Percentiles rank a stretch among this genome's conserved stretches.
These are phyloP conservation scores for Amaranthus hypochondriacus DNA, from an alignment of 148 eudicot species.

Conservation along the genomic window DNA sequence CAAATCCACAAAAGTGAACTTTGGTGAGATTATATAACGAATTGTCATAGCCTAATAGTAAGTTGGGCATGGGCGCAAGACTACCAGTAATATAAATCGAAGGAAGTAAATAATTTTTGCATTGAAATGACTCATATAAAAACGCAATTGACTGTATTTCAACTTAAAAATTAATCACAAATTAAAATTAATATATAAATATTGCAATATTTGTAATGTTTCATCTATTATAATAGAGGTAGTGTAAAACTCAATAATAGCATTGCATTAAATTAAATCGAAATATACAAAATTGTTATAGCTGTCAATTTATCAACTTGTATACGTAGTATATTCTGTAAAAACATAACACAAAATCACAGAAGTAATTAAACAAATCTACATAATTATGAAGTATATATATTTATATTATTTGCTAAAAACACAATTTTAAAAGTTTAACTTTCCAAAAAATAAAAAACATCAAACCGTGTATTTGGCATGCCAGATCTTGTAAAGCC, in stretches of 20 bases:
- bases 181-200: background rate
- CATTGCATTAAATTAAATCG: background rate
- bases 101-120: no score
- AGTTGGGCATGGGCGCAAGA: no score
- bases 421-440: slow-evolving; percentile 1
- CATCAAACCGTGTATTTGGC: slow-evolving; percentile 13
- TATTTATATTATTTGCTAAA: slow-evolving; percentile 4
- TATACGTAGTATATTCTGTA: background rate
- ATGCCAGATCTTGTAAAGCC: background rate
- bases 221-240: no score
- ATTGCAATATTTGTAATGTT: background rate
- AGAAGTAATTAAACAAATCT: background rate
- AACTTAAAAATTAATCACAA: no score
- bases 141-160: no score
- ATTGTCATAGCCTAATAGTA: no score
- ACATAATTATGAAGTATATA: background rate
- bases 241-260: no score
- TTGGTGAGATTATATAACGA: no score
- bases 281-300: slow-evolving; percentile 10
- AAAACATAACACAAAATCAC: slow-evolving; percentile 1
- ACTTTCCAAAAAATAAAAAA: background rate
- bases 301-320: slow-evolving; percentile 11
- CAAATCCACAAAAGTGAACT: no score
- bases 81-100: no score
- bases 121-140: no score